Conservation (phyloP, 1,284 basidiomycete genomes). For the Malassezia yamatoensis region DNA sequence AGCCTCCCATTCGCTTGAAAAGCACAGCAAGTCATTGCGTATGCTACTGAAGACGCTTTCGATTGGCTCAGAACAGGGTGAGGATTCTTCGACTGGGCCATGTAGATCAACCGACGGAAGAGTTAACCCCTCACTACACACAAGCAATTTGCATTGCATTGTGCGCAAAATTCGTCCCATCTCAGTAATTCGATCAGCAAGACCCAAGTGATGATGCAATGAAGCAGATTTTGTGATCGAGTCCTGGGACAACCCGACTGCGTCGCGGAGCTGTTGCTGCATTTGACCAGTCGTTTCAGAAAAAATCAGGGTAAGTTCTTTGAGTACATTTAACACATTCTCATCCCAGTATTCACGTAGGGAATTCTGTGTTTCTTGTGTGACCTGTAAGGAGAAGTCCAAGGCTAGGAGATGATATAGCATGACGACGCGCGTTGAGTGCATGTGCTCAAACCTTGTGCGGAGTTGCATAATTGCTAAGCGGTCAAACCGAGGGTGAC, state of each 20-base stretch:
- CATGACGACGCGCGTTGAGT: conserved; percentile 22
- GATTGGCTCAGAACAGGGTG: background rate
- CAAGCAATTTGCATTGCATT: conserved; percentile 43
- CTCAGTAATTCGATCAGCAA: conserved; percentile 32
- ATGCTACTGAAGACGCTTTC: conserved; percentile 30
- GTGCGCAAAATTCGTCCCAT: conserved; percentile 39
- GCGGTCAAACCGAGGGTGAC: conserved; percentile 15
- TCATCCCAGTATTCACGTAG: conserved; percentile 14
- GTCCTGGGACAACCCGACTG: background rate
- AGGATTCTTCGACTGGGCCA: conserved; percentile 15
- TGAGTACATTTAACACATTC: conserved; percentile 4
- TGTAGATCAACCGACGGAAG: conserved; percentile 28
- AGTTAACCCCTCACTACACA: conserved; percentile 34
- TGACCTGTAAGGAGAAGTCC: conserved; percentile 14
- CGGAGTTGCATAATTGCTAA: conserved; percentile 30
- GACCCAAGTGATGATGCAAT: conserved; percentile 20
- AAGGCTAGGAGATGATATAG: conserved; percentile 34
- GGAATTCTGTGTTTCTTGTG: background rate
- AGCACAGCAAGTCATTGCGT: conserved; percentile 32
- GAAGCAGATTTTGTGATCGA: background rate
- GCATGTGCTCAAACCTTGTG: conserved; percentile 34
- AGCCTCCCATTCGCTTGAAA: conserved; percentile 42
- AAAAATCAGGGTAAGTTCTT: background rate
- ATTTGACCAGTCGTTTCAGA: background rate
- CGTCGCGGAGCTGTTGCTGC: background rate